phyloP scores from a whole-genome alignment of 805 yeast species.

The Candida yuanshanica region DNA sequence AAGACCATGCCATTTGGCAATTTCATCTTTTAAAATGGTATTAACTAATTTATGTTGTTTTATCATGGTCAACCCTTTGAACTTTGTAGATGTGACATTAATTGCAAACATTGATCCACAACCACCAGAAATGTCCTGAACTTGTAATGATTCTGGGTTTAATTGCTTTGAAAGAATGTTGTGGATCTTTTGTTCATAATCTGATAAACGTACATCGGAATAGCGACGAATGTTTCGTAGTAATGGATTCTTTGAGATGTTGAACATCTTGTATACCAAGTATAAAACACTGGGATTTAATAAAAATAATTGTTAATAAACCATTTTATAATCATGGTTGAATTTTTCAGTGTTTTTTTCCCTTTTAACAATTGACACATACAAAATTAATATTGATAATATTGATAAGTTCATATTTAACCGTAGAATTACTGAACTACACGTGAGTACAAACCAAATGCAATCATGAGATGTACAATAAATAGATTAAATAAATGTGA shows the following conservation, averaged over 20 bases:
- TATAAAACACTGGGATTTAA: too few relatives aligned
- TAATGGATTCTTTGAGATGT: neutral
- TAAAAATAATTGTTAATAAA: too few relatives aligned
- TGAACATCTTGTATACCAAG: neutral
- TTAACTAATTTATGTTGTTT: constrained; percentile 93
- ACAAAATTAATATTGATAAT: too few relatives aligned
- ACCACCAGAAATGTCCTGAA: constrained; percentile 86
- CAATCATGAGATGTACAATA: too few relatives aligned
- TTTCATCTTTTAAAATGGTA: constrained; percentile 73
- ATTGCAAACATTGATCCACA: constrained; percentile 99
- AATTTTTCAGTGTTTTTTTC: too few relatives aligned
- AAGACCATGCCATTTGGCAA: constrained; percentile 89
- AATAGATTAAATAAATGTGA: too few relatives aligned
- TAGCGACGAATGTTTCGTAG: neutral
- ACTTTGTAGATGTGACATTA: constrained; percentile 60
- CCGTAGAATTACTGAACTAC: too few relatives aligned
- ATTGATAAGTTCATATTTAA: too few relatives aligned
- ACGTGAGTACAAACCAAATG: too few relatives aligned
- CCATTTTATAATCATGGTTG: too few relatives aligned
- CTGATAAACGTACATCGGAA: constrained; percentile 13
- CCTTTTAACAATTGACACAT: too few relatives aligned
- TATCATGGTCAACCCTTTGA: constrained; percentile 76
- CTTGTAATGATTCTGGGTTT: constrained; percentile 57
- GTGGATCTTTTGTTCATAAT: constrained; percentile 60
- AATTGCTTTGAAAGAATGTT: constrained; percentile 49